Base-by-base conservation (phyloP, 148 eudicot genomes). In the Polygonum aviculare region DNA sequence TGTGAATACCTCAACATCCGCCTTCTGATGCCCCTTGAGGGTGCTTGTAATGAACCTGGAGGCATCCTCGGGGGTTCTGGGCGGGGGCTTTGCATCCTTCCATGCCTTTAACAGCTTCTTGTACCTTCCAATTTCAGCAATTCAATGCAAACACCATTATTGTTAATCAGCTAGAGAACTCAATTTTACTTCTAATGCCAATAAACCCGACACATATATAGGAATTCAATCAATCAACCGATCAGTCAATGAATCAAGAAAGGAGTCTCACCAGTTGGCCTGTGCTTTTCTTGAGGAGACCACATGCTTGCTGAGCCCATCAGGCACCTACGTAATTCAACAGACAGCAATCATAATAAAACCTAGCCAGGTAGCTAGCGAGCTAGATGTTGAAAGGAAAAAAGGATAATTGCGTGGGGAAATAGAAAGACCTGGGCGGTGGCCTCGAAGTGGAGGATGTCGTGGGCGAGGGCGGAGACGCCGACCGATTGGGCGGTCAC, bases 241-340 rank as follows among this genome's bases (percentile, higher is more conserved):
- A 33, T 26, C 31, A 26, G 1, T 26, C 31, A 26, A 26, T 26
- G 31, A 26, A 26, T 26, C 0, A 26, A 26, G 31, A 26, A 26
- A 26, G 31, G 14, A 22, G 16, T 36, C 48, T 78, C 80, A 94
- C 98, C 98, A 94, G 82, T 92, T 94, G 31, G 88, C 82, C 78
- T 95, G 98, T 76, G 98, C 97, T 84, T 92, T 92, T 83, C 81
- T 89, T 45, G 98, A 88, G 5, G 98, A 95, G 31, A 82, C 87
- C 47, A 90, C 98, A 84, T 95, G 96, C 77, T 88, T 84, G 63
- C 73, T 78, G 22, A 95, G 89, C 67, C 92, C 97, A 62, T 88
- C 89, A 44, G 98, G 98, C 16, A 95, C 96, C 97, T 92, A 60
- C 31, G 31, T 26, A 26, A 26, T 26, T 26, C 31, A 26, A 26